Base-by-base conservation (phyloP, 177 flowering plant genomes). In the Vitis hybrid region DNA sequence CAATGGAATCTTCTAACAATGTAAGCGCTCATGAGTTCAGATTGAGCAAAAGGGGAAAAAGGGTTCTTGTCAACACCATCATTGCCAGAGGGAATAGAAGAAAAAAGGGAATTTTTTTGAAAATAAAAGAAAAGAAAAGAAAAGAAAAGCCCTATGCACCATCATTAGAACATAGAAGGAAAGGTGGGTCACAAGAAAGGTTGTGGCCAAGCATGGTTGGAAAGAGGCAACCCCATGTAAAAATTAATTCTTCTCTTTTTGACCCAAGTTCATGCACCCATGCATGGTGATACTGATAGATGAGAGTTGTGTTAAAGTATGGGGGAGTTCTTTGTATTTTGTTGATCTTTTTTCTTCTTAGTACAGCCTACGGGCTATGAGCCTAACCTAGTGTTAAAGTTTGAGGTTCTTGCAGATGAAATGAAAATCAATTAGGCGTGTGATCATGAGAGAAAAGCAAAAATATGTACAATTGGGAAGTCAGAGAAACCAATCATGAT, bases 1-100 rank as follows among this genome's bases (percentile, higher is more conserved):
- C 64, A 79, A 62, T 69, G 81, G 82, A 83, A 83, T 82, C 83
- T 82, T 80, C 78, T 71, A 76, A 69, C 77, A 56, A 67, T 80
- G 75, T 55, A 72, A 59, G 5, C 49, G 22, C 58, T 15, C 58
- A 22, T 31, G 75, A 72, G 73, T 71, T 76, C 65, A 66, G 75
- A 76, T 67, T 69, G 76, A 62, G 73, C 59, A 67, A 65, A 74
- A 75, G 73, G 61, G 65, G 8, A 58, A 73, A 76, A 66, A 63
- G 70, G 55, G 67, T 62, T 70, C 8, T 60, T 70, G 78, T 64
- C 75, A 69, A 71, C 2, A 14, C 59, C 82, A 83, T 81, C 73
- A 84, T 79, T 77, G 80, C 76, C 24, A 8, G 72, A 74, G 65
- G 74, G 76, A 65, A 64, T 3, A 53, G 62, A 56, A 68, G 22